Evolutionary conservation across 1,139 yeast species (phyloP).

Genomic region (Suhomyces bolitotheri): DNA sequence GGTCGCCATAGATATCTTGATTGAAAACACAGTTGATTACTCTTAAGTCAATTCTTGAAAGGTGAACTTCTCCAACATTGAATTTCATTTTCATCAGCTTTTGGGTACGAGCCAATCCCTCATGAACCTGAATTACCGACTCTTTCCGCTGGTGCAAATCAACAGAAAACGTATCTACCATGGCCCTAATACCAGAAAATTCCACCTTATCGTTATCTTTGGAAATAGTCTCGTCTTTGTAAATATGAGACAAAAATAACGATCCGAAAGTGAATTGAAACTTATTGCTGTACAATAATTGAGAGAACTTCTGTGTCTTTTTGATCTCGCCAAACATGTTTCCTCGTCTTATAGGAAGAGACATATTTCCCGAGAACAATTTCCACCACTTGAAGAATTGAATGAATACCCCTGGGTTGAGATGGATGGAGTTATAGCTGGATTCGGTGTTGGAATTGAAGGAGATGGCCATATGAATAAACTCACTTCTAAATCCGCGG

Average conservation of each 20-base stretch:
- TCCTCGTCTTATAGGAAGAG: conserved; percentile 44
- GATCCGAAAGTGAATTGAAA: conserved; percentile 42
- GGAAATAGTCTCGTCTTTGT: conserved; percentile 24
- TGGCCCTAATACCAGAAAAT: conserved; percentile 44
- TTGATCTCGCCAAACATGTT: conserved; percentile 40
- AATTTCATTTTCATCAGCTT: conserved; percentile 46
- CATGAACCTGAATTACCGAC: conserved; percentile 33
- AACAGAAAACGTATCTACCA: conserved; percentile 40
- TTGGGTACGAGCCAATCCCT: conserved; percentile 31
- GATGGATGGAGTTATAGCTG: conserved; percentile 45
- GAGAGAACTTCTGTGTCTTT: conserved; percentile 41
- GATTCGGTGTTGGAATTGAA: conserved; percentile 51
- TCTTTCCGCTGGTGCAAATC: conserved; percentile 48
- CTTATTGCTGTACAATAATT: conserved; percentile 43
- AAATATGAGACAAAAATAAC: conserved; percentile 43
- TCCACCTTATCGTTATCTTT: conserved; percentile 28
- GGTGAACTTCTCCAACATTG: conserved; percentile 44
- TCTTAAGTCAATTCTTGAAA: conserved; percentile 44
- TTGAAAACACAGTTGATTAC: conserved; percentile 34
- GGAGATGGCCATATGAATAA: conserved; percentile 74
- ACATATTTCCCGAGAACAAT: conserved; percentile 44
- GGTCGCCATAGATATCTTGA: conserved; percentile 27
- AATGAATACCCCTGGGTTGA: conserved; percentile 40
- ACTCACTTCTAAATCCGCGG: conserved; percentile 74
- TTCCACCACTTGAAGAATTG: conserved; percentile 51